These are phyloP conservation scores for Sclerotinia subarctica DNA, from an alignment of 2,329 filamentous ascomycete genomes.

Conservation along the genomic window DNA sequence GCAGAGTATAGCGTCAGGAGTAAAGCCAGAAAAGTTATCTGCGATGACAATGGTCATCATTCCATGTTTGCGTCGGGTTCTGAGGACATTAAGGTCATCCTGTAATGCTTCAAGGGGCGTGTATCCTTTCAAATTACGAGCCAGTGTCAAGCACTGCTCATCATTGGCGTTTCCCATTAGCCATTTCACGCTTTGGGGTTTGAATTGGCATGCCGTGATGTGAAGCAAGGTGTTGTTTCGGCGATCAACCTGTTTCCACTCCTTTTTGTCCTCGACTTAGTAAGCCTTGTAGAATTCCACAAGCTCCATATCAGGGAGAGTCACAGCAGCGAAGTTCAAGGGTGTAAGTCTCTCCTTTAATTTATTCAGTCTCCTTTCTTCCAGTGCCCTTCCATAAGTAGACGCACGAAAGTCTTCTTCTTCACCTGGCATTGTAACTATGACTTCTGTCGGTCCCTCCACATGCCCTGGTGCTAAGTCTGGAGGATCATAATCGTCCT, in stretches of 20 bases:
- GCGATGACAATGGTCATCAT: constrained; percentile 28
- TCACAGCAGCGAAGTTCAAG: constrained; percentile 20
- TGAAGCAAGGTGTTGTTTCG: constrained; percentile 27
- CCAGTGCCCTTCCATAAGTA: constrained; percentile 22
- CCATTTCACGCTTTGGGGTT: constrained; percentile 30
- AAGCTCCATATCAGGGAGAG: constrained; percentile 26
- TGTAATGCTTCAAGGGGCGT: constrained; percentile 39
- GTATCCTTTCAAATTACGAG: constrained; percentile 38
- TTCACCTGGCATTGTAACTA: constrained; percentile 14
- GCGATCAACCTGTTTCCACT: constrained; percentile 25
- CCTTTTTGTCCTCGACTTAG: too few relatives aligned
- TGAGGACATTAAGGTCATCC: constrained; percentile 26
- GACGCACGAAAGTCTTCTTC: constrained; percentile 16
- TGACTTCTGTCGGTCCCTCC: constrained; percentile 11
- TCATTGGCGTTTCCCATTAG: constrained; percentile 33
- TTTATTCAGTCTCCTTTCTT: constrained; percentile 17
- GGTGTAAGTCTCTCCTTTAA: not conserved
- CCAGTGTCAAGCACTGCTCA: constrained; percentile 22
- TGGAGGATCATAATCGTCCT: constrained; percentile 32
- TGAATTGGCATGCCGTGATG: constrained; percentile 22
- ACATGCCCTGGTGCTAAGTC: not conserved
- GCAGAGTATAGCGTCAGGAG: constrained; percentile 33
- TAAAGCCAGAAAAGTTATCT: constrained; percentile 39
- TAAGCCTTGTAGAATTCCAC: constrained; percentile 21
- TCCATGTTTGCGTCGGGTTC: constrained; percentile 29